A percentile compares a stretch with the other conserved stretches of the same genome.
Evolutionary conservation across 768 basidiomycete species (phyloP).

Genomic region (Trametes gibbosa): DNA sequence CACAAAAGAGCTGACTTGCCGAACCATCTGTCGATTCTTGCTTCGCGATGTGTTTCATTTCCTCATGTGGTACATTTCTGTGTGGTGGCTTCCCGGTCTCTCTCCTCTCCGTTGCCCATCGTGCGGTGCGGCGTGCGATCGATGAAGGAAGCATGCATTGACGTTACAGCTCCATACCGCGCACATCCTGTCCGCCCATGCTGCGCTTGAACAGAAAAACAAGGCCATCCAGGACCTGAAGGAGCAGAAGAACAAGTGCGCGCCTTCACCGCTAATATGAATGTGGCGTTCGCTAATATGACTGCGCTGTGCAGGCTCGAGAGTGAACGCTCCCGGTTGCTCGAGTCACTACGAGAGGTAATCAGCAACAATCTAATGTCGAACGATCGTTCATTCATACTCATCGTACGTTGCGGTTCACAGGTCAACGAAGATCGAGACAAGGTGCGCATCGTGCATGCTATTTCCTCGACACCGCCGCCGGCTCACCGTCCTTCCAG

Average conservation of each 20-base stretch:
- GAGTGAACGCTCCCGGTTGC: conserved; percentile 67
- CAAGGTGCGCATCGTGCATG: conserved; percentile 41
- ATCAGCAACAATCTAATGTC: conserved; percentile 17
- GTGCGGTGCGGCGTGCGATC: neutral
- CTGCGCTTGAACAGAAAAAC: conserved; percentile 72
- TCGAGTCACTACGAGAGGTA: conserved; percentile 71
- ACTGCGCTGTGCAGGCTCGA: conserved; percentile 50
- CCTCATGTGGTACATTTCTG: neutral
- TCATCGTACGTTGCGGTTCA: too few relatives aligned
- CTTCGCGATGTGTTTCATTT: neutral
- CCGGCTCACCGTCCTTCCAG: conserved; percentile 28
- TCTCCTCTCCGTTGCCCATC: neutral
- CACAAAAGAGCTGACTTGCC: conserved; percentile 1
- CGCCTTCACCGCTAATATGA: conserved; percentile 13
- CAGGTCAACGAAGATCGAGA: conserved; percentile 83
- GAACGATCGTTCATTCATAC: conserved; percentile 6
- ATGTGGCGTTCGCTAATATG: neutral
- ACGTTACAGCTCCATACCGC: conserved; percentile 85
- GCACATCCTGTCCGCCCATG: conserved; percentile 81
- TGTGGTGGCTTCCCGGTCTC: neutral
- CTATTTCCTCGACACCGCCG: neutral
- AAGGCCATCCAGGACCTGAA: conserved; percentile 77
- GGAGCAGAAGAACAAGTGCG: conserved; percentile 83
- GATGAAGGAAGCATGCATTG: conserved; percentile 72
- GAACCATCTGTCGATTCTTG: neutral